phyloP scores from a whole-genome alignment of 169 alveolate species.

The Theileria orientalis region DNA sequence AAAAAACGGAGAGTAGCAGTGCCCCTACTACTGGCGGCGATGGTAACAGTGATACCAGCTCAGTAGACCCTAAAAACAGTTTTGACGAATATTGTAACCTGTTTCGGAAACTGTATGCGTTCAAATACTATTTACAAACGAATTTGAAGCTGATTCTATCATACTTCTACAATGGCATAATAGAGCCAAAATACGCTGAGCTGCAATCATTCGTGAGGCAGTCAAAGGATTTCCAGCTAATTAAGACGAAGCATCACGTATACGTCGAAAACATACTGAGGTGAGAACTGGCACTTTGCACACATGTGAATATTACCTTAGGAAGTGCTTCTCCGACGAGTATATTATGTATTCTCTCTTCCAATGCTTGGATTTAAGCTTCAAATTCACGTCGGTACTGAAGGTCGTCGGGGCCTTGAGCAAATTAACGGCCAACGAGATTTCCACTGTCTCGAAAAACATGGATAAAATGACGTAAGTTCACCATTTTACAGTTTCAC shows the following conservation, averaged over 20 bases:
- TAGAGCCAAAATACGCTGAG: neutral
- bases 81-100: no score
- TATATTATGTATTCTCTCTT: neutral
- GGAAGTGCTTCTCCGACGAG: neutral
- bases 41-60: neutral
- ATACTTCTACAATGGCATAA: neutral
- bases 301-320: neutral
- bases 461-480: neutral
- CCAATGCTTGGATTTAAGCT: conserved; percentile 9
- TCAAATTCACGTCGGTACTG: conserved; percentile 1
- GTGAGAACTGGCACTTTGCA: neutral
- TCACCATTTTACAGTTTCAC: no score
- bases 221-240: conserved; percentile 14
- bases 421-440: neutral
- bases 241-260: conserved; percentile 36
- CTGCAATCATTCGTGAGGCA: conserved; percentile 6
- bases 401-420: neutral
- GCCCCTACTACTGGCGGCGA: no score
- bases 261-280: conserved; percentile 9
- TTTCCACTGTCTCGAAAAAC: neutral
- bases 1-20: no score
- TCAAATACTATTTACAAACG: conserved; percentile 7
- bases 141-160: conserved; percentile 14
- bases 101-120: neutral
- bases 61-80: neutral